These are phyloP conservation scores for Didymellaceae sp. DNA, from an alignment of 2,329 filamentous ascomycete genomes.

Conservation along the genomic window DNA sequence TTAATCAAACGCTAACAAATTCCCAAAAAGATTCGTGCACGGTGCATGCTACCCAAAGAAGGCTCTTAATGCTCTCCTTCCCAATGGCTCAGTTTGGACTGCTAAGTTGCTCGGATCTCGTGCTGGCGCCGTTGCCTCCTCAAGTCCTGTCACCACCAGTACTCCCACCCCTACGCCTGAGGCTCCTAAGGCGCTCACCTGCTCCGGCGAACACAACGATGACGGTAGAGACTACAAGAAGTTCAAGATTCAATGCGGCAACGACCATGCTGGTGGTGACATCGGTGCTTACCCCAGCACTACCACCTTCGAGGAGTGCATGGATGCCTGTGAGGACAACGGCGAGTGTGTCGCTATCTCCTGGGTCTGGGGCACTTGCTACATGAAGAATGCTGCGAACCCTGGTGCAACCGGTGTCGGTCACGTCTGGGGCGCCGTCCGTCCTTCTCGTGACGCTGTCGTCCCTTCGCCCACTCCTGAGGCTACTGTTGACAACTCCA, in stretches of 20 bases:
- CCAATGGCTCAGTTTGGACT: neutral
- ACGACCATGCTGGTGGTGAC: constrained; percentile 2
- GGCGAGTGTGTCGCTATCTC: constrained; percentile 1
- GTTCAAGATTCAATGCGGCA: constrained; percentile 2
- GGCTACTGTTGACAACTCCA: neutral
- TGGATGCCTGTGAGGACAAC: constrained; percentile 1
- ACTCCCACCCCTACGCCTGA: neutral
- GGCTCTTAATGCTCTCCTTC: neutral
- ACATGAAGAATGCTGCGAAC: constrained; percentile 6
- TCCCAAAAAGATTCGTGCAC: neutral
- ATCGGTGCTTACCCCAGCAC: neutral
- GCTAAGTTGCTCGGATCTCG: neutral
- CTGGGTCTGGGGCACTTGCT: constrained; percentile 6
- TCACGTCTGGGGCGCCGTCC: constrained; percentile 3
- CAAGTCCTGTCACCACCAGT: neutral
- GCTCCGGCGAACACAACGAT: neutral
- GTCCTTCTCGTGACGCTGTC: neutral
- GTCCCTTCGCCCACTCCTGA: neutral
- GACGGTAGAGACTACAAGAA: neutral
- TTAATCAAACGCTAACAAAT: neutral
- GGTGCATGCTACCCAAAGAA: constrained; percentile 8
- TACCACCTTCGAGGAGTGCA: constrained; percentile 6
- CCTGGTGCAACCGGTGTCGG: neutral
- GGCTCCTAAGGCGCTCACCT: neutral
- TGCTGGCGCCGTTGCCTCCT: neutral